Percentiles rank a stretch among this genome's conserved stretches.
phyloP scores from a whole-genome alignment of 768 basidiomycete genomes.

The Russula sp. region DNA sequence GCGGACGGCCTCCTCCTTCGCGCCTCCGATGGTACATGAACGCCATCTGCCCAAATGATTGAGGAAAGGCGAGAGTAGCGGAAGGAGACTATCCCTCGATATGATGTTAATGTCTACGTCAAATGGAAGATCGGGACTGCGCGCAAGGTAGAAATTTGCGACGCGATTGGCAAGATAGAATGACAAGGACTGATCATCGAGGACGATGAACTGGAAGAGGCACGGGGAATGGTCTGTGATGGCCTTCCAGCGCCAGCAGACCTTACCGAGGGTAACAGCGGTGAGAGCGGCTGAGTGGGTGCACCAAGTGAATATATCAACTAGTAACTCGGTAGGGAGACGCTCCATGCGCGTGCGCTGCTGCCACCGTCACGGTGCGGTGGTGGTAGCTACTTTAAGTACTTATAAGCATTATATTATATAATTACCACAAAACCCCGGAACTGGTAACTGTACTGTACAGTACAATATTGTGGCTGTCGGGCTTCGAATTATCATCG shows the following conservation, averaged over 20 bases:
- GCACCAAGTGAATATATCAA: slow-evolving; percentile 49
- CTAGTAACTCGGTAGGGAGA: slow-evolving; percentile 57
- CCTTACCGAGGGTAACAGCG: slow-evolving; percentile 44
- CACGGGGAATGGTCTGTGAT: slow-evolving; percentile 49
- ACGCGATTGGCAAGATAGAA: slow-evolving; percentile 40
- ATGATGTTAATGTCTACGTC: slow-evolving; percentile 46
- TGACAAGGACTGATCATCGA: slow-evolving; percentile 40
- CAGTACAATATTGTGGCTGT: slow-evolving; percentile 16
- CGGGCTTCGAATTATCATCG: slow-evolving; percentile 4
- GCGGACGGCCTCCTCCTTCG: slow-evolving; percentile 30
- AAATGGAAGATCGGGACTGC: slow-evolving; percentile 49
- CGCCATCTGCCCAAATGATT: slow-evolving; percentile 54
- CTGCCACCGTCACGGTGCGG: too few species aligned
- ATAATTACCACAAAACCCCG: not conserved
- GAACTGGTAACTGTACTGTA: slow-evolving; percentile 8
- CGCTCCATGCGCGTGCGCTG: slow-evolving; percentile 21
- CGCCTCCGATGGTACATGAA: slow-evolving; percentile 39
- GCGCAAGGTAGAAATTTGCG: slow-evolving; percentile 48
- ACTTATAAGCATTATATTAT: slow-evolving; percentile 2
- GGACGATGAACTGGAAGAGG: slow-evolving; percentile 53
- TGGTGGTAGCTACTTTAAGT: not conserved
- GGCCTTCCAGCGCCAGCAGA: slow-evolving; percentile 56
- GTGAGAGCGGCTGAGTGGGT: slow-evolving; percentile 34
- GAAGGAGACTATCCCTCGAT: slow-evolving; percentile 47
- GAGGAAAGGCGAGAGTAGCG: slow-evolving; percentile 59